Percentiles rank a stretch among this genome's conserved stretches.
phyloP scores from a whole-genome alignment of 2,329 filamentous ascomycete genomes.

The Lasiodiplodia hormozganensis region DNA sequence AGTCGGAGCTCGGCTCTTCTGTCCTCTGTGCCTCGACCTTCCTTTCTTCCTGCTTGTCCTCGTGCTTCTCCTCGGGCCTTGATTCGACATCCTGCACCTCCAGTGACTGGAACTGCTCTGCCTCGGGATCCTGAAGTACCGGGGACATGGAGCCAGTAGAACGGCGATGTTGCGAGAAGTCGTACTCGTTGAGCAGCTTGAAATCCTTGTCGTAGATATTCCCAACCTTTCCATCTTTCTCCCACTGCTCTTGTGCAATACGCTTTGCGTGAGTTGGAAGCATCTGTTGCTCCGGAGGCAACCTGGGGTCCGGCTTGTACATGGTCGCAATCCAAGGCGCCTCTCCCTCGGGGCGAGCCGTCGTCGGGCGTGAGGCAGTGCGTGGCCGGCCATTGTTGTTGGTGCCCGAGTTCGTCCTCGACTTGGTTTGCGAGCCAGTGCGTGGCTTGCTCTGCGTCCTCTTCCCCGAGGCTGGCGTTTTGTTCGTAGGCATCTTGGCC shows the following conservation, averaged over 20 bases:
- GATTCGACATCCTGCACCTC: not conserved
- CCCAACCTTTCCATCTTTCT: constrained; percentile 86
- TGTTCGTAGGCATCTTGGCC: constrained; percentile 48
- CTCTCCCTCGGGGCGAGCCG: constrained; percentile 83
- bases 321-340: constrained; percentile 94
- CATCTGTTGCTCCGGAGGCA: constrained; percentile 94
- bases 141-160: constrained; percentile 25
- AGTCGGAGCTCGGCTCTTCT: not conserved
- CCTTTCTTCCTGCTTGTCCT: not conserved
- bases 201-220: constrained; percentile 88
- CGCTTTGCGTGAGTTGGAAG: constrained; percentile 91
- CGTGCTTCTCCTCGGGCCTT: not conserved
- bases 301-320: constrained; percentile 92
- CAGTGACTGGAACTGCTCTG: constrained; percentile 33
- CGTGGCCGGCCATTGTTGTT: constrained; percentile 55
- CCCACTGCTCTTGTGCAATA: constrained; percentile 94
- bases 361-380: constrained; percentile 65
- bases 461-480: constrained; percentile 42
- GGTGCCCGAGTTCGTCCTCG: constrained; percentile 29
- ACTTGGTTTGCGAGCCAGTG: constrained; percentile 30
- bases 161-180: constrained; percentile 41
- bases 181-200: constrained; percentile 75
- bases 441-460: constrained; percentile 42
- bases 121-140: constrained; percentile 38
- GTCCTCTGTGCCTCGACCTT: not conserved